phyloP scores from a whole-genome alignment of 768 basidiomycete genomes.

The Calocybe gangraenosa region DNA sequence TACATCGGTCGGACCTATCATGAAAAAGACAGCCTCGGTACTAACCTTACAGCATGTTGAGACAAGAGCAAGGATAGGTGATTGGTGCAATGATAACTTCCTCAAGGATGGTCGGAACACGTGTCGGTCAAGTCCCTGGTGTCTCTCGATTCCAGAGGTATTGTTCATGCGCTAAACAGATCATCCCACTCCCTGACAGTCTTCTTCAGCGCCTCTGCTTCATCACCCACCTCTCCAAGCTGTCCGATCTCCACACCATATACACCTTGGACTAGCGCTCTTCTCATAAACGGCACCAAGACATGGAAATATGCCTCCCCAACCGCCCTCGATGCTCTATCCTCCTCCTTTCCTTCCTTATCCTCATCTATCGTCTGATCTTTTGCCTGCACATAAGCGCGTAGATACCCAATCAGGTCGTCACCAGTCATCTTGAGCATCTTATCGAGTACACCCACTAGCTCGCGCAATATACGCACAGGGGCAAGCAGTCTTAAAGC shows the following conservation, averaged over 20 bases:
- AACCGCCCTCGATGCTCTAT: conserved; percentile 36
- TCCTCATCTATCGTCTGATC: background rate
- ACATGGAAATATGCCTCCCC: conserved; percentile 57
- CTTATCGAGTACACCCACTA: conserved; percentile 47
- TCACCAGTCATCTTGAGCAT: conserved; percentile 43
- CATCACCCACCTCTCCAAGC: conserved; percentile 19
- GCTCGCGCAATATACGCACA: conserved; percentile 44
- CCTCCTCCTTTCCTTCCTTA: conserved; percentile 17
- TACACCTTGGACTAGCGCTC: conserved; percentile 72
- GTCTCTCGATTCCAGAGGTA: too few relatives aligned
- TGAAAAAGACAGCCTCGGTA: too few relatives aligned
- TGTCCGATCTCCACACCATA: conserved; percentile 41
- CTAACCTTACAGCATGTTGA: too few relatives aligned
- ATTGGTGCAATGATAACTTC: too few relatives aligned
- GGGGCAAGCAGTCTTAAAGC: conserved; percentile 80
- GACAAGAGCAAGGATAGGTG: too few relatives aligned
- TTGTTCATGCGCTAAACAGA: background rate
- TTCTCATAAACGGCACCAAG: conserved; percentile 66
- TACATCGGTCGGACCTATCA: too few relatives aligned
- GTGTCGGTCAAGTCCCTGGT: too few relatives aligned
- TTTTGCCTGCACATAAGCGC: conserved; percentile 12
- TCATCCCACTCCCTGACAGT: conserved; percentile 33
- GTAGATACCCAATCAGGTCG: conserved; percentile 42
- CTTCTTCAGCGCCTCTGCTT: conserved; percentile 17
- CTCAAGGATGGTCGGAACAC: too few relatives aligned